Evolutionary conservation across 2,329 filamentous ascomycete genomes (phyloP).

Genomic region (Periconia macrospinosa): DNA sequence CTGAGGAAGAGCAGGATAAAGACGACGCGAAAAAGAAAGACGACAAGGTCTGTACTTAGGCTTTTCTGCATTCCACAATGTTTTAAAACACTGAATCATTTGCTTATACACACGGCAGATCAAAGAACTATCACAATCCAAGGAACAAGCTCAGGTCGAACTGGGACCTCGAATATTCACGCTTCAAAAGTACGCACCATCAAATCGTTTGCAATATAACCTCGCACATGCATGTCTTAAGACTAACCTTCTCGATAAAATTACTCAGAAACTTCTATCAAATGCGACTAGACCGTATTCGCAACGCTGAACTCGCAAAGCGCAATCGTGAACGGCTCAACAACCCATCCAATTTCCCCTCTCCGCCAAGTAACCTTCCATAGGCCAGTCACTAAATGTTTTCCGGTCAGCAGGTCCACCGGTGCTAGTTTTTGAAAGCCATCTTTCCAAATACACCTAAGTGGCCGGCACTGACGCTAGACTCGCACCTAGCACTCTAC

Average conservation of each 20-base stretch:
- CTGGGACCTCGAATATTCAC: slow-evolving; percentile 80
- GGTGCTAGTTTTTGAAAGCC: not conserved
- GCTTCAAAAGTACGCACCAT: slow-evolving; percentile 68
- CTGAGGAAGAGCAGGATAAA: slow-evolving; percentile 62
- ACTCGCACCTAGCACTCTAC: not conserved
- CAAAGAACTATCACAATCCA: slow-evolving; percentile 53
- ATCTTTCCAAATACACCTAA: not conserved
- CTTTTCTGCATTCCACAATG: not conserved
- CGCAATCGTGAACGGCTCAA: slow-evolving; percentile 78
- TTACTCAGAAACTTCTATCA: slow-evolving; percentile 75
- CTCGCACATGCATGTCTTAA: not conserved
- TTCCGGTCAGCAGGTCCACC: no score
- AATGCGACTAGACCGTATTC: slow-evolving; percentile 77
- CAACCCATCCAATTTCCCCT: slow-evolving; percentile 80
- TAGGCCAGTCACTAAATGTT: slow-evolving; percentile 4
- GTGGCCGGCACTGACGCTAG: not conserved
- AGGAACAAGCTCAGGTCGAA: slow-evolving; percentile 51
- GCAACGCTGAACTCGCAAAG: slow-evolving; percentile 76
- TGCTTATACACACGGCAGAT: slow-evolving; percentile 36
- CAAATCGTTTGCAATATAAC: not conserved
- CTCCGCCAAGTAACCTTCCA: slow-evolving; percentile 68
- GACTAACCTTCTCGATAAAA: not conserved
- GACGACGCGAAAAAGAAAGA: slow-evolving; percentile 68
- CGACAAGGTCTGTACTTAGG: slow-evolving; percentile 51
- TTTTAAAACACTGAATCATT: not conserved